Conservation (phyloP, 2,329 filamentous ascomycete species). For the Thelonectria blattea region DNA sequence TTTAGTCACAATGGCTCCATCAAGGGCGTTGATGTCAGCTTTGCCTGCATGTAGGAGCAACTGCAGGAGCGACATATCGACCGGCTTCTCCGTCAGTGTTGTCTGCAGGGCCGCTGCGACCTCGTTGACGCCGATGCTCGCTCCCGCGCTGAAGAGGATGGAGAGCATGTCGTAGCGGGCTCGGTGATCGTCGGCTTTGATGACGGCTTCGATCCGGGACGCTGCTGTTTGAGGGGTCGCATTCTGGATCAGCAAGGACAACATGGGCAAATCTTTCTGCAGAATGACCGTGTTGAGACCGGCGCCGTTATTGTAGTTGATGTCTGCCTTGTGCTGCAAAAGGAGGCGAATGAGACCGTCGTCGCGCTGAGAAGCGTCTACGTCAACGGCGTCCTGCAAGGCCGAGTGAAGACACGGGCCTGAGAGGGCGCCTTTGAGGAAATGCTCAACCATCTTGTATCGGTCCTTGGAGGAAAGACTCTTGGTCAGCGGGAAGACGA, state of each 20-base stretch:
- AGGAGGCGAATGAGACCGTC: constrained; percentile 59
- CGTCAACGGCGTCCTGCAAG: constrained; percentile 59
- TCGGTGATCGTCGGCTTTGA: constrained; percentile 51
- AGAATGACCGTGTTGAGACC: constrained; percentile 55
- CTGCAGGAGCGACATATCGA: constrained; percentile 57
- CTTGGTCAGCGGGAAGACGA: constrained; percentile 56
- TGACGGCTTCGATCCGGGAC: constrained; percentile 54
- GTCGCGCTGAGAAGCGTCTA: constrained; percentile 55
- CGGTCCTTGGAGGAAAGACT: constrained; percentile 51
- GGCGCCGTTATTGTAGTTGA: constrained; percentile 60
- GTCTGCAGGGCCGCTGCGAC: constrained; percentile 51
- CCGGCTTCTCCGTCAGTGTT: constrained; percentile 51
- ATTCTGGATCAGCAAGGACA: constrained; percentile 53
- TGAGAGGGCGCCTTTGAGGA: constrained; percentile 56
- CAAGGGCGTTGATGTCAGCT: constrained; percentile 58
- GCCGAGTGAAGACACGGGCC: constrained; percentile 55
- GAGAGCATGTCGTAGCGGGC: constrained; percentile 54
- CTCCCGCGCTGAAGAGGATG: constrained; percentile 54
- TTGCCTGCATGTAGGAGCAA: constrained; percentile 57
- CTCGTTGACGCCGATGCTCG: constrained; percentile 49
- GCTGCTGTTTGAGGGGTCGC: constrained; percentile 55
- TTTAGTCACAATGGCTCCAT: constrained; percentile 51
- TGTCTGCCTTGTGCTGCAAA: constrained; percentile 58
- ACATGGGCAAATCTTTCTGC: constrained; percentile 54
- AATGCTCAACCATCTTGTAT: constrained; percentile 56